phyloP scores from a whole-genome alignment of 2,329 filamentous ascomycete species.

The Teratosphaeria nubilosa region DNA sequence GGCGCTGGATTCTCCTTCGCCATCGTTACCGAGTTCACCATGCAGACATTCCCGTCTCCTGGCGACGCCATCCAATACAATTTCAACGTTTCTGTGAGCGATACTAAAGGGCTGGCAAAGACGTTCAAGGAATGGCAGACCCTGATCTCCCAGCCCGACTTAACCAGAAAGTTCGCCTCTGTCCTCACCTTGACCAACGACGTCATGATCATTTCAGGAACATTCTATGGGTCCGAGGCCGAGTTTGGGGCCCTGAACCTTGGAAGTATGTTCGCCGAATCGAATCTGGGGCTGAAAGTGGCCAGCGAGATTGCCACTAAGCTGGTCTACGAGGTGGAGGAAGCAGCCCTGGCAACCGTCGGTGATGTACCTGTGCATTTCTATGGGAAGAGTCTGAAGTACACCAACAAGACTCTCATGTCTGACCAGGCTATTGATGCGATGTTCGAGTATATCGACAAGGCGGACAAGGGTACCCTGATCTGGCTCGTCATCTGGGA shows the following conservation, averaged over 20 bases:
- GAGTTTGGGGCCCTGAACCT: slow-evolving; percentile 9
- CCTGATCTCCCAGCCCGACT: slow-evolving; percentile 8
- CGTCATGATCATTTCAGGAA: slow-evolving; percentile 10
- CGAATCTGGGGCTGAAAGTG: background rate
- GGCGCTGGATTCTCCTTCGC: slow-evolving; percentile 36
- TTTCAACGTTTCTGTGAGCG: slow-evolving; percentile 6
- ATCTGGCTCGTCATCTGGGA: slow-evolving; percentile 14
- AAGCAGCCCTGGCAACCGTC: slow-evolving; percentile 6
- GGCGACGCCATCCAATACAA: slow-evolving; percentile 11
- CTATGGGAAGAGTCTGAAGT: slow-evolving; percentile 12
- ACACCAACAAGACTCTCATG: slow-evolving; percentile 5
- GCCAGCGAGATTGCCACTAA: background rate
- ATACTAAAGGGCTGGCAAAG: slow-evolving; percentile 10
- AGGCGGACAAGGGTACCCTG: slow-evolving; percentile 5
- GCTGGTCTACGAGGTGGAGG: slow-evolving; percentile 3
- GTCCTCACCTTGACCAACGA: slow-evolving; percentile 8
- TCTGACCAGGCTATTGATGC: slow-evolving; percentile 10
- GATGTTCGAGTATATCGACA: slow-evolving; percentile 13
- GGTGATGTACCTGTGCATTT: slow-evolving; percentile 12
- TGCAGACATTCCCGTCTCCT: slow-evolving; percentile 17
- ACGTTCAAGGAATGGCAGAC: slow-evolving; percentile 12
- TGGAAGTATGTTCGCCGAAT: background rate
- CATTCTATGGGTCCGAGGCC: slow-evolving; percentile 8
- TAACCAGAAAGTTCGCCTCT: slow-evolving; percentile 10
- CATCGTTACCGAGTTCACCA: slow-evolving; percentile 25